Evolutionary conservation across 495 filamentous ascomycete genomes (phyloP), one percentile per base, ranked within the genome.

Genomic region (Cetradonia linearis): DNA sequence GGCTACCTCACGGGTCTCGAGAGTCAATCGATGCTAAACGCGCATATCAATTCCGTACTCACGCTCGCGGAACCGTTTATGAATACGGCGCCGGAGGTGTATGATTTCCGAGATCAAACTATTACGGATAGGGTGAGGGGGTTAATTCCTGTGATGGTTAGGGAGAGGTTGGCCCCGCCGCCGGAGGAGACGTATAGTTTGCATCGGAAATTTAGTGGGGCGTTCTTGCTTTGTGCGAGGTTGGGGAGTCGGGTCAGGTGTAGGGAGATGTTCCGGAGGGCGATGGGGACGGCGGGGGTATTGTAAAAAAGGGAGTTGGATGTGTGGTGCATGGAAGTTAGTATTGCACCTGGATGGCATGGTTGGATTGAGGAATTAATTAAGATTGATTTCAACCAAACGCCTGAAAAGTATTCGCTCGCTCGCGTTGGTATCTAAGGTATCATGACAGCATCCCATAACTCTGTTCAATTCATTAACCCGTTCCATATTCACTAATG

Each of bases 111-210:
- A 34, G 83, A 91, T 63, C 93, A 98, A 78, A 98, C 91, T 11
- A 96, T 98, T 59, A 98, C 93, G 8, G 91, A 96, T 60, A 77
- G 93, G 13, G 91, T 98, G 31, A 83, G 87, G 61, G 81, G 71
- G 16, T 77, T 93, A 27, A 97, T 98, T 65, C 93, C 92, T 9
- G 71, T 93, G 34, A 98, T 97, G 94, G 76, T 98, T 34, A 79
- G 81, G 52, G 93, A 97, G 76, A 72, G 93, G 27, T 71, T 98
- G 40, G 81, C 87, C 11, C 93, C 94, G 16, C 93, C 94, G 44
- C 93, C 93, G 0, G 94, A 98, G 75, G 93, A 98, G 78, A 98
- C 94, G 61, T 98, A 98, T 67, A 92, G 87, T 71, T 69, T 98
- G 70, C 93, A 98, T 74, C 80, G 93, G 62, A 98, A 98, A 72